Evolutionary conservation across 805 yeast genomes (phyloP).

Genomic region (Metschnikowia henanensis): DNA sequence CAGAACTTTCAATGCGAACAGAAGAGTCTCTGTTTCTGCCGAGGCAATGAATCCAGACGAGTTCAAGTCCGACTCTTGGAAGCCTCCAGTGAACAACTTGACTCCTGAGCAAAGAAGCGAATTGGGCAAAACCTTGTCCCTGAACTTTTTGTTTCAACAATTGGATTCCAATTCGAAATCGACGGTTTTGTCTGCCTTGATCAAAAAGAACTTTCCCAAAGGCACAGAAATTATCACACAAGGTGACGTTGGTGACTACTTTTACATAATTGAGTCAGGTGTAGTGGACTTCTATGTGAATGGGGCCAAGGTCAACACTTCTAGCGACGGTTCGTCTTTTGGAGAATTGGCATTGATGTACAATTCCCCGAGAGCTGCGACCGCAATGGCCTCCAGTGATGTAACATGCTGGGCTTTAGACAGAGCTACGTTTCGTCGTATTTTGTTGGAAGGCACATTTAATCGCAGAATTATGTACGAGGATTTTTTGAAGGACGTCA

Average conservation of each 20-base stretch:
- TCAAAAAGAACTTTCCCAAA: slow-evolving; percentile 61
- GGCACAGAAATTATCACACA: slow-evolving; percentile 75
- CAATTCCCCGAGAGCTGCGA: slow-evolving; percentile 97
- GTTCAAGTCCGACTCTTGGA: slow-evolving; percentile 67
- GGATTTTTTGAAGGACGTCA: slow-evolving; percentile 81
- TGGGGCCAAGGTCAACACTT: slow-evolving; percentile 64
- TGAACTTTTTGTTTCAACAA: slow-evolving; percentile 82
- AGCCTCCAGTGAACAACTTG: slow-evolving; percentile 67
- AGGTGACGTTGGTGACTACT: slow-evolving; percentile 94
- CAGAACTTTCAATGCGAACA: slow-evolving; percentile 66
- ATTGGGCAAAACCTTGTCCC: slow-evolving; percentile 67
- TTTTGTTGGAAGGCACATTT: slow-evolving; percentile 85
- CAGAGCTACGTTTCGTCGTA: slow-evolving; percentile 88
- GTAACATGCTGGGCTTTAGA: slow-evolving; percentile 85
- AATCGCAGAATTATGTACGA: slow-evolving; percentile 91
- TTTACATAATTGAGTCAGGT: slow-evolving; percentile 85
- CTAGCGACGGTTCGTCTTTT: slow-evolving; percentile 88
- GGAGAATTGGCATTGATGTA: slow-evolving; percentile 98
- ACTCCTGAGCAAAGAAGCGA: slow-evolving; percentile 63
- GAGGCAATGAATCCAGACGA: slow-evolving; percentile 80
- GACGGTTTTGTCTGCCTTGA: slow-evolving; percentile 81
- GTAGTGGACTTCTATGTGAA: slow-evolving; percentile 78
- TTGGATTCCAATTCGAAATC: slow-evolving; percentile 75
- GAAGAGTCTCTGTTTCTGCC: slow-evolving; percentile 90
- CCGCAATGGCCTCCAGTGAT: slow-evolving; percentile 71